Base-by-base conservation (phyloP, 306 rosid genomes). In the Myrica gale region DNA sequence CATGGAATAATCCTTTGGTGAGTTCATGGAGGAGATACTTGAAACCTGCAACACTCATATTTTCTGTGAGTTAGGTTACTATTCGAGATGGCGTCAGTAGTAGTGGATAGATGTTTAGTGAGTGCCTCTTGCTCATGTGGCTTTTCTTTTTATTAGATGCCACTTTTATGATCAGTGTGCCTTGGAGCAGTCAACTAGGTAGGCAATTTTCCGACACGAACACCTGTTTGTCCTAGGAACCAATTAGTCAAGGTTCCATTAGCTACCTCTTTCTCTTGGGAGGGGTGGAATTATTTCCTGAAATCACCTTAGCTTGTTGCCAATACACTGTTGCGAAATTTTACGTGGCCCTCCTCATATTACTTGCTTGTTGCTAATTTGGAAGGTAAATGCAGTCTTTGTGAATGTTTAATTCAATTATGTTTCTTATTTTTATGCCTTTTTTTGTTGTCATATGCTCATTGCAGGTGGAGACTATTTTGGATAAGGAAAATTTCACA, bases 391-490 rank as follows among this genome's bases (percentile, higher is more conserved):
- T 56, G 50, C 47, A 56, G 53, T 21, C 19, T 74, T 26, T 65
- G 73, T 62, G 68, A 48, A 68, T 58, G 21, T 73, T 52, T 54
- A 43, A 46, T 47, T 37, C 32, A 52, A 32, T 56, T 47, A 5
- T 15, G 62, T 23, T 74, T 71, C 65, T 20, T 66, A 19, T 0
- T 37, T 23, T 62, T 82, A 54, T 10, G 19, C 74, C 17, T 78
- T 57, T 44, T 71, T 54, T 39, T 91, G 63, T 78, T 44, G 68
- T 53, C 11, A 44, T 53, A 17, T 74, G 23, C 42, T n/a, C 10
- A 44, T 74, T 88, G 78, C 88, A 96, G 99, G 96, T 96, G 89
- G 99, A 96, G 94, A 90, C 98, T 42, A 88, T 96, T 79, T 87
- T 96, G 92, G 99, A 96, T 75, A 92, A 79, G 89, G 99, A 92